A percentile compares a stretch with the other conserved stretches of the same genome.
These are phyloP conservation scores for Spatholobus suberectus DNA, from an alignment of 306 rosid genomes.

Conservation along the genomic window DNA sequence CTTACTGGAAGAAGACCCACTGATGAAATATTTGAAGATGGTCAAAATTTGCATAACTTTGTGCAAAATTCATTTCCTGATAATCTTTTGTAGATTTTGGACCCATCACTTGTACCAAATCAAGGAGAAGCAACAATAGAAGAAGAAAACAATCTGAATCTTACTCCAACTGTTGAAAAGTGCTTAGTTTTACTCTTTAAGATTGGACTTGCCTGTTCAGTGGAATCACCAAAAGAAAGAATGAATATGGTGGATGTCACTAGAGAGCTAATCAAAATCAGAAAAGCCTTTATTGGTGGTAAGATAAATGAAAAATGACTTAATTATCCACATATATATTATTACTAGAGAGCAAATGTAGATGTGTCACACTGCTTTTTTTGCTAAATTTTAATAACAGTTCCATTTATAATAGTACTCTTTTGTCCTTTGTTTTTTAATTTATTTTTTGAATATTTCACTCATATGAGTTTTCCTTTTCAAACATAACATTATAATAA, in stretches of 20 bases:
- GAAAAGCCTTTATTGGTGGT: background rate
- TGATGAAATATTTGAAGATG: background rate
- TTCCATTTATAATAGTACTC: too few relatives aligned
- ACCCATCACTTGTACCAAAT: background rate
- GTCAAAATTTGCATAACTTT: conserved; percentile 30
- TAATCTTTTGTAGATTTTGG: conserved; percentile 21
- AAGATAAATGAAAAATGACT: background rate
- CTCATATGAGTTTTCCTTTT: too few relatives aligned
- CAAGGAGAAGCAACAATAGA: background rate
- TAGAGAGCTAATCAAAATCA: conserved; percentile 31
- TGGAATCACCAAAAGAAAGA: conserved; percentile 38
- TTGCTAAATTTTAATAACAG: background rate
- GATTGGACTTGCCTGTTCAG: conserved; percentile 34
- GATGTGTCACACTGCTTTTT: background rate
- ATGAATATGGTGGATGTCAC: conserved; percentile 29
- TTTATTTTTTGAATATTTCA: too few relatives aligned
- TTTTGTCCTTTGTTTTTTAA: background rate
- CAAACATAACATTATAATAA: too few relatives aligned
- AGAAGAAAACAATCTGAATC: background rate
- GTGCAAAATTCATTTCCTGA: conserved; percentile 9
- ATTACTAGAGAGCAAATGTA: background rate
- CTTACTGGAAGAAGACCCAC: conserved; percentile 39
- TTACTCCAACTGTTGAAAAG: background rate
- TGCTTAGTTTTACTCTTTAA: conserved; percentile 11
- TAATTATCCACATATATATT: background rate